phyloP scores from a whole-genome alignment of 2,329 filamentous ascomycete species.

The Metarhizium guizhouense region DNA sequence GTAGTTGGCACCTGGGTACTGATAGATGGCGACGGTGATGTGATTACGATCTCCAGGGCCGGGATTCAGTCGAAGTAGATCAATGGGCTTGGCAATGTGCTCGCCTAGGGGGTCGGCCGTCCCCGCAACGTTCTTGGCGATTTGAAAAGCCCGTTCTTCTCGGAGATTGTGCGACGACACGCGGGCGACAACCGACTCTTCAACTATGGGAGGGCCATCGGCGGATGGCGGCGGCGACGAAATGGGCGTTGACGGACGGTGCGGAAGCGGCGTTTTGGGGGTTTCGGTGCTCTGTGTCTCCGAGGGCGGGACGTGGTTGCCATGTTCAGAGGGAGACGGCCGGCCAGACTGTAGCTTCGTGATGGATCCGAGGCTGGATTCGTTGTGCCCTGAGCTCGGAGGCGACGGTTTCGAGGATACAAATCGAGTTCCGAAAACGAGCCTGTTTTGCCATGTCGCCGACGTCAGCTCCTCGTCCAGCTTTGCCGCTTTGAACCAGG shows the following conservation, averaged over 20 bases:
- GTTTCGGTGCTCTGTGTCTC: conserved; percentile 27
- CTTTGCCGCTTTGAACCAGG: neutral
- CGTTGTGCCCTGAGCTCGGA: conserved; percentile 35
- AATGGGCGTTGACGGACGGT: conserved; percentile 17
- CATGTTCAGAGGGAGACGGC: conserved; percentile 31
- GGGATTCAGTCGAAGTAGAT: conserved; percentile 63
- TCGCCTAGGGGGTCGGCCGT: conserved; percentile 63
- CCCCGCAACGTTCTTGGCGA: conserved; percentile 62
- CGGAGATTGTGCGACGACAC: conserved; percentile 75
- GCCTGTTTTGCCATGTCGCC: conserved; percentile 31
- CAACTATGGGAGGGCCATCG: conserved; percentile 43
- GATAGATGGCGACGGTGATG: conserved; percentile 75
- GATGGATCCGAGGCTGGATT: conserved; percentile 34
- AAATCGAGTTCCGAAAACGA: conserved; percentile 56
- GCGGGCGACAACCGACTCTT: conserved; percentile 66
- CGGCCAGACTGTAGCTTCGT: conserved; percentile 34
- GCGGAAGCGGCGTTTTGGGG: conserved; percentile 9
- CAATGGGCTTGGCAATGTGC: conserved; percentile 73
- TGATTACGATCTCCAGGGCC: conserved; percentile 59
- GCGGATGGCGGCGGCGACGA: conserved; percentile 22
- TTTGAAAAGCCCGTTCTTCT: conserved; percentile 80
- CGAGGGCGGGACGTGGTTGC: conserved; percentile 14
- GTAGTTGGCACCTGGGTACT: conserved; percentile 67
- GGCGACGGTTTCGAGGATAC: conserved; percentile 41
- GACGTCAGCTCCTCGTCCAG: neutral